A percentile compares a stretch with the other conserved stretches of the same genome.
Evolutionary conservation across 805 yeast genomes (phyloP).

Genomic region (Hermanozyma aechmeae): DNA sequence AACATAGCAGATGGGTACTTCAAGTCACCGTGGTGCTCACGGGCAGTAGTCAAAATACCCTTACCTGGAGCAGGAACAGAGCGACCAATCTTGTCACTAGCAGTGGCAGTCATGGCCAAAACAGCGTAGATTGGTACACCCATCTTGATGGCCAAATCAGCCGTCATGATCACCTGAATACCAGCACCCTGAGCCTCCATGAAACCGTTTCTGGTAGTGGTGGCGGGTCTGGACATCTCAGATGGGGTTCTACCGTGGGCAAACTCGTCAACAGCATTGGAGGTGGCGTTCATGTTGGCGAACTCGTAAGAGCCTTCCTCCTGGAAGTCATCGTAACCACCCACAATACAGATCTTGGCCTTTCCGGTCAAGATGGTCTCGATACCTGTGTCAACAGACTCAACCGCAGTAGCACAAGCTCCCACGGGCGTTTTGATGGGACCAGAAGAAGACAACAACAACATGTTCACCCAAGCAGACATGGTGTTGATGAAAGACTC

Average conservation of each 20-base stretch:
- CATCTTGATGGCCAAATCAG: conserved; percentile 89
- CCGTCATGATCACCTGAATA: conserved; percentile 92
- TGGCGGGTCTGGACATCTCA: conserved; percentile 98
- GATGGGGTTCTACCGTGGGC: conserved; percentile 96
- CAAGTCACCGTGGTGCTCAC: conserved; percentile 78
- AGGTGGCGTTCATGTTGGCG: conserved; percentile 98
- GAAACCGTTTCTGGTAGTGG: conserved; percentile 93
- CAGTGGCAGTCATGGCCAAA: conserved; percentile 90
- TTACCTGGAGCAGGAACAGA: conserved; percentile 99
- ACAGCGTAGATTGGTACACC: conserved; percentile 99
- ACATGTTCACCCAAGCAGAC: conserved; percentile 99
- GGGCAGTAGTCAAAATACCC: conserved; percentile 97
- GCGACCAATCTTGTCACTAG: conserved; percentile 97
- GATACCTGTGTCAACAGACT: conserved; percentile 92
- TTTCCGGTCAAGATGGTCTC: conserved; percentile 90
- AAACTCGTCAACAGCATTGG: conserved; percentile 78
- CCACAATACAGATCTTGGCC: conserved; percentile 93
- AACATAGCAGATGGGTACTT: conserved; percentile 73
- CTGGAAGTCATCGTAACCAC: conserved; percentile 99
- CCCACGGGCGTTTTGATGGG: conserved; percentile 99
- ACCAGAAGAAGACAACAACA: conserved; percentile 92
- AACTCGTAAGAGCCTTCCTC: conserved; percentile 98
- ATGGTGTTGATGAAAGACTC: conserved; percentile 98
- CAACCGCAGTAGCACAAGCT: conserved; percentile 99
- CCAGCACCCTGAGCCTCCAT: conserved; percentile 99